Conservation (phyloP, 257 asterid species). For the Gentiana macrophylla region DNA sequence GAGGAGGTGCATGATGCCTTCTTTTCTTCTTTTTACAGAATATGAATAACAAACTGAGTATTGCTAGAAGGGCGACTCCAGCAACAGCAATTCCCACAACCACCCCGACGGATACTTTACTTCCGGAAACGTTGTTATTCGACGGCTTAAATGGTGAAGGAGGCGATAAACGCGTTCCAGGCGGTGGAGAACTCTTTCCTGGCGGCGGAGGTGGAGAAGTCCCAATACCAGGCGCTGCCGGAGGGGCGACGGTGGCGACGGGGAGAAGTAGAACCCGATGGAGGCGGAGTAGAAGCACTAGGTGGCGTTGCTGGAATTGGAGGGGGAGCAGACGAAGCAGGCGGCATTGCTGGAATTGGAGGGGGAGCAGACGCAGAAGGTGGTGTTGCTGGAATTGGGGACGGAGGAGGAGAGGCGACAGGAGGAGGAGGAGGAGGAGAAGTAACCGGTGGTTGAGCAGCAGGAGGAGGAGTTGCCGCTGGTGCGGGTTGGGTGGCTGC, state of each 20-base stretch:
- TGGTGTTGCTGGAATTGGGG: conserved; percentile 16
- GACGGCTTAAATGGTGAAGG: conserved; percentile 20
- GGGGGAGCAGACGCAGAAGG: conserved; percentile 13
- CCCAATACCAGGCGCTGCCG: conserved; percentile 16
- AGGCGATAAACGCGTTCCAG: conserved; percentile 14
- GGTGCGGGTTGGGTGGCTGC: conserved; percentile 25
- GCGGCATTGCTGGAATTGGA: conserved; percentile 22
- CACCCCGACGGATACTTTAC: conserved; percentile 31
- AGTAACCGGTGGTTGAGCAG: conserved; percentile 14
- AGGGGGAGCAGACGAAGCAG: conserved; percentile 22
- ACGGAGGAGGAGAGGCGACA: conserved; percentile 6
- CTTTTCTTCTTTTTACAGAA: conserved; percentile 60
- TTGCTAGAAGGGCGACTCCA: conserved; percentile 41
- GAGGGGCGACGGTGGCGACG: conserved; percentile 21
- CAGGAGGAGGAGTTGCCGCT: conserved; percentile 16
- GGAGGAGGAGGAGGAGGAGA: conserved; percentile 14
- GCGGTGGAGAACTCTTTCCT: conserved; percentile 18
- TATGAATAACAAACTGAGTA: conserved; percentile 37
- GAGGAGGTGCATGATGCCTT: conserved; percentile 51
- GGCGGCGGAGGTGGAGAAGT: conserved; percentile 20
- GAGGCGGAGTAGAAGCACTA: conserved; percentile 20
- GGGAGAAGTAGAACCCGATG: conserved; percentile 1
- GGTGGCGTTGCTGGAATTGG: conserved; percentile 19
- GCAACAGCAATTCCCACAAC: conserved; percentile 68
- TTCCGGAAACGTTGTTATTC: conserved; percentile 8